Evolutionary conservation across 2,329 filamentous ascomycete genomes (phyloP).

Genomic region (Fusarium floridanum): DNA sequence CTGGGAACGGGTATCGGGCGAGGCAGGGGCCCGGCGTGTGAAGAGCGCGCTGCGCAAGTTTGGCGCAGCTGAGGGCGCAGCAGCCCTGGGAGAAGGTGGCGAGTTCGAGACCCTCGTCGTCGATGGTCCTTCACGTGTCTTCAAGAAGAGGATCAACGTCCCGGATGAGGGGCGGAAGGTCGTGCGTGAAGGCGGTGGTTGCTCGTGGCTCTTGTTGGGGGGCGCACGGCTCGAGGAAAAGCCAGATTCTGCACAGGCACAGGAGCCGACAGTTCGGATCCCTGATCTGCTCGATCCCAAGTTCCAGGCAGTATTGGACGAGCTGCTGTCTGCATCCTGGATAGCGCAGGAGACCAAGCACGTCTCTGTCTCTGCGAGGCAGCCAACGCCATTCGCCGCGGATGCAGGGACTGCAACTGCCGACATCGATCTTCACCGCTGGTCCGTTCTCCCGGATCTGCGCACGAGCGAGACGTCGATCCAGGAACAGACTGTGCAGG

Average conservation of each 20-base stretch:
- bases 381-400: conserved; percentile 1
- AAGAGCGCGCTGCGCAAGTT: conserved; percentile 73
- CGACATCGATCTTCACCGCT: conserved; percentile 49
- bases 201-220: conserved; percentile 76
- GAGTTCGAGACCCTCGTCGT: conserved; percentile 96
- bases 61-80: conserved; percentile 75
- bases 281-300: conserved; percentile 76
- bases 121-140: conserved; percentile 80
- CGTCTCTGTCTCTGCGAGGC: conserved; percentile 10
- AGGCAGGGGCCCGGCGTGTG: conserved; percentile 60
- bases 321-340: conserved; percentile 38
- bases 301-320: conserved; percentile 62
- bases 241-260: conserved; percentile 18
- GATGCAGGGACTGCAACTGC: conserved; percentile 23
- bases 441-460: conserved; percentile 54
- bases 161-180: conserved; percentile 64
- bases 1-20: conserved; percentile 81
- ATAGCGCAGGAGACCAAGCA: conserved; percentile 13
- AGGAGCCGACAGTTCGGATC: conserved; percentile 58
- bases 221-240: conserved; percentile 67
- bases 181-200: conserved; percentile 79
- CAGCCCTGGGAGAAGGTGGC: conserved; percentile 86
- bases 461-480: conserved; percentile 50
- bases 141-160: conserved; percentile 78
- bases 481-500: conserved; percentile 60